Conservation (phyloP, 768 basidiomycete species). For the Wakefieldia striispora region DNA sequence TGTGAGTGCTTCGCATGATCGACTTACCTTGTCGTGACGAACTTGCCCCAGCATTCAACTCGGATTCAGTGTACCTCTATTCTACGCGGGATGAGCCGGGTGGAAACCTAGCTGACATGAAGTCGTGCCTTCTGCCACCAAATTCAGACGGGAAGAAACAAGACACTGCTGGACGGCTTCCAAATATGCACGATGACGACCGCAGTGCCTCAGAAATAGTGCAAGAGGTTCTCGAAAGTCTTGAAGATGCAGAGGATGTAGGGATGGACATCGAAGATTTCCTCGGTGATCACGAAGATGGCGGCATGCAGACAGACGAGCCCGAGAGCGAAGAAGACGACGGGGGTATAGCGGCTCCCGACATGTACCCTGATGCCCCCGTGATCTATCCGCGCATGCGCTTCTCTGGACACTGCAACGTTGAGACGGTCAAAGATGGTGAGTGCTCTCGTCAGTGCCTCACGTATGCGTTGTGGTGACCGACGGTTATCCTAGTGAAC, state of each 20-base stretch:
- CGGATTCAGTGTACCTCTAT: slow-evolving; percentile 70
- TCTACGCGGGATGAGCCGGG: slow-evolving; percentile 66
- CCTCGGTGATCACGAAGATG: slow-evolving; percentile 28
- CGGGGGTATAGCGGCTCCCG: slow-evolving; percentile 20
- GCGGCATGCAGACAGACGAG: slow-evolving; percentile 20
- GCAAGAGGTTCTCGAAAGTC: not conserved
- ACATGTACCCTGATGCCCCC: slow-evolving; percentile 39
- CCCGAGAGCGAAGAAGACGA: slow-evolving; percentile 35
- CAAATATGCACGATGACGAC: not conserved
- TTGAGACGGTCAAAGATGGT: slow-evolving; percentile 89
- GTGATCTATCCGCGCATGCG: slow-evolving; percentile 60
- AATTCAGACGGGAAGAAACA: slow-evolving; percentile 9
- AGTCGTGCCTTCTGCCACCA: slow-evolving; percentile 27
- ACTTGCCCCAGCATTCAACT: slow-evolving; percentile 58
- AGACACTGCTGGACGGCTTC: not conserved
- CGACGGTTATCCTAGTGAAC: slow-evolving; percentile 54
- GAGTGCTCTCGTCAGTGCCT: slow-evolving; percentile 20
- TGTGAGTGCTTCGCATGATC: slow-evolving; percentile 41
- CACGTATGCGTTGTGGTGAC: not conserved
- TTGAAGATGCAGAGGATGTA: slow-evolving; percentile 23
- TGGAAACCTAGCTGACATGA: slow-evolving; percentile 16
- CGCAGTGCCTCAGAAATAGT: slow-evolving; percentile 4
- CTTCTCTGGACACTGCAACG: slow-evolving; percentile 71
- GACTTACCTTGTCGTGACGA: slow-evolving; percentile 1
- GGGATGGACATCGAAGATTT: slow-evolving; percentile 31